Evolutionary conservation across 1,284 basidiomycete species (phyloP).

Genomic region (Marasmius fiardii): DNA sequence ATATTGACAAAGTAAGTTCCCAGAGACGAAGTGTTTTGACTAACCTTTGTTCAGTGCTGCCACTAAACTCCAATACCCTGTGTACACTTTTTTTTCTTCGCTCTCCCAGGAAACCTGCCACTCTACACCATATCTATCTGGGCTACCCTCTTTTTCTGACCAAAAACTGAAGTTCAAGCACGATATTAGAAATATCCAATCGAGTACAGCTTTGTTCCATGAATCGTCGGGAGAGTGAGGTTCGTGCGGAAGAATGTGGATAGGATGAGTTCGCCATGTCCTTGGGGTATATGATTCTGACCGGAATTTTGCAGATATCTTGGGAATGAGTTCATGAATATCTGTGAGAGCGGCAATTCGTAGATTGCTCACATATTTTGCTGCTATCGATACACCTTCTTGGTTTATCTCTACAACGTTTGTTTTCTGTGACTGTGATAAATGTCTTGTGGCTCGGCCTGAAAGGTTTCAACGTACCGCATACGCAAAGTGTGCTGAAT

Average conservation of each 20-base stretch:
- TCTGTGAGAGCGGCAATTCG: slow-evolving; percentile 4
- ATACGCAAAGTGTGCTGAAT: slow-evolving; percentile 47
- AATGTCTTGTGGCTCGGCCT: neutral
- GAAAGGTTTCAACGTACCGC: slow-evolving; percentile 30
- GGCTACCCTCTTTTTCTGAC: slow-evolving; percentile 60
- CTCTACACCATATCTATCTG: slow-evolving; percentile 66
- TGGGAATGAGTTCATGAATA: slow-evolving; percentile 5
- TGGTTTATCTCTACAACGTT: slow-evolving; percentile 56
- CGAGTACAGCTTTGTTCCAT: slow-evolving; percentile 52
- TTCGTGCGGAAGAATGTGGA: slow-evolving; percentile 69
- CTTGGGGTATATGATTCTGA: slow-evolving; percentile 68
- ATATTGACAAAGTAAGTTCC: neutral
- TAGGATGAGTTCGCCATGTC: slow-evolving; percentile 73
- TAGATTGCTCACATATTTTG: slow-evolving; percentile 50
- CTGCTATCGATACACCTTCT: slow-evolving; percentile 54
- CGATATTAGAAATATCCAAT: slow-evolving; percentile 86
- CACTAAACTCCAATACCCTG: slow-evolving; percentile 81
- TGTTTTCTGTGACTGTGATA: slow-evolving; percentile 37
- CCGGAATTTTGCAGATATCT: slow-evolving; percentile 60
- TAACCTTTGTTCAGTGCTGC: slow-evolving; percentile 74
- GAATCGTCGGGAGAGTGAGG: slow-evolving; percentile 51
- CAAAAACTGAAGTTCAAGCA: slow-evolving; percentile 85
- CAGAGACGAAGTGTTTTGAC: slow-evolving; percentile 15
- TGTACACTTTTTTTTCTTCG: slow-evolving; percentile 47
- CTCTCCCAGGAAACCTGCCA: slow-evolving; percentile 71